Evolutionary conservation across 2,329 filamentous ascomycete genomes (phyloP).

Genomic region (Arthrocladium fulminans): DNA sequence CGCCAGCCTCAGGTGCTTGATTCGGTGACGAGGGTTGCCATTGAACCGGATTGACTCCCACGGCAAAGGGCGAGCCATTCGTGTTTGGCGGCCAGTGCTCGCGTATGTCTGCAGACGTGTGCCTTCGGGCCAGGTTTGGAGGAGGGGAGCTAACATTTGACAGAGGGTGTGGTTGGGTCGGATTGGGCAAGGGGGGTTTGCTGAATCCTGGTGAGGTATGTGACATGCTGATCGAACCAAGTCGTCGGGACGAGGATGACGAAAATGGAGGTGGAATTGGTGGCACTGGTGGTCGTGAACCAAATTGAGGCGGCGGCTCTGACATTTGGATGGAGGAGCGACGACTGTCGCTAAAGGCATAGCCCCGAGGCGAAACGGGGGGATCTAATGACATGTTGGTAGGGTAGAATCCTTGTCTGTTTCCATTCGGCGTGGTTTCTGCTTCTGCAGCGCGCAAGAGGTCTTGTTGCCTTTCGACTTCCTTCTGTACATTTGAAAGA

Average conservation of each 20-base stretch:
- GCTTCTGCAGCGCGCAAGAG: slow-evolving; percentile 47
- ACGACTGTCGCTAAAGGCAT: slow-evolving; percentile 75
- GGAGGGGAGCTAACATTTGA: slow-evolving; percentile 47
- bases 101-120: slow-evolving; percentile 93
- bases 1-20: slow-evolving; percentile 27
- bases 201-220: slow-evolving; percentile 66
- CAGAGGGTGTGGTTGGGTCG: slow-evolving; percentile 58
- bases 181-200: slow-evolving; percentile 60
- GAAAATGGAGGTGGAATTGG: slow-evolving; percentile 54
- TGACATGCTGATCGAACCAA: slow-evolving; percentile 69
- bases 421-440: slow-evolving; percentile 19
- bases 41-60: slow-evolving; percentile 51
- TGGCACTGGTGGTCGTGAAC: slow-evolving; percentile 18
- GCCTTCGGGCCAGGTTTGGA: slow-evolving; percentile 66
- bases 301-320: slow-evolving; percentile 32
- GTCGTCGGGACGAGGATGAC: slow-evolving; percentile 65
- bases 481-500: slow-evolving; percentile 46
- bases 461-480: slow-evolving; percentile 54
- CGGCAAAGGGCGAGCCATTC: slow-evolving; percentile 53
- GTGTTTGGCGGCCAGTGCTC: slow-evolving; percentile 54
- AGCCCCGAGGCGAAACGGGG: slow-evolving; percentile 78
- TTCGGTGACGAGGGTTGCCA: slow-evolving; percentile 53
- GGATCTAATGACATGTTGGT: slow-evolving; percentile 55
- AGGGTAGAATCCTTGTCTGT: slow-evolving; percentile 54
- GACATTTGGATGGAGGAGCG: slow-evolving; percentile 56